phyloP scores from a whole-genome alignment of 2,329 filamentous ascomycete genomes.

The Hypoxylon rubiginosum region DNA sequence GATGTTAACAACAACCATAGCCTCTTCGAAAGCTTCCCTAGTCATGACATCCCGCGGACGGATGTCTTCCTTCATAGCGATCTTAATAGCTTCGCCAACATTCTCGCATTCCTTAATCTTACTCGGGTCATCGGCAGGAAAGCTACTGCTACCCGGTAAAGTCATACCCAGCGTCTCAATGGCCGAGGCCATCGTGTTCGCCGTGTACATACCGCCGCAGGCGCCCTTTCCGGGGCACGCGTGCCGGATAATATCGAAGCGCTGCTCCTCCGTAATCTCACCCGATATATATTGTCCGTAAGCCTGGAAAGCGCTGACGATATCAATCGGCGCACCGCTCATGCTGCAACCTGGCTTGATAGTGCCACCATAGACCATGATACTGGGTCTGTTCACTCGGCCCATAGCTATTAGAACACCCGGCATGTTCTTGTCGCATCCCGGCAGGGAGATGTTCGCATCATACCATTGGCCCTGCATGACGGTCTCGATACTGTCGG shows the following conservation, averaged over 20 bases:
- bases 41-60: slow-evolving; percentile 83
- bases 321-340: slow-evolving; percentile 84
- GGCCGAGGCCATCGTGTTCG: slow-evolving; percentile 81
- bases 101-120: slow-evolving; percentile 81
- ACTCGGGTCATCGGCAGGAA: slow-evolving; percentile 78
- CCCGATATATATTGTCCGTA: slow-evolving; percentile 96
- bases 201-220: slow-evolving; percentile 88
- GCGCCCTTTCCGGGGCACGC: slow-evolving; percentile 88
- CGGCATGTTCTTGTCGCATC: slow-evolving; percentile 99
- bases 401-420: slow-evolving; percentile 94
- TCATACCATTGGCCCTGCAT: slow-evolving; percentile 99
- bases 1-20: slow-evolving; percentile 86
- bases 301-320: slow-evolving; percentile 97
- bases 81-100: slow-evolving; percentile 80
- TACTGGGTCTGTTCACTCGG: slow-evolving; percentile 89
- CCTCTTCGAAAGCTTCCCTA: slow-evolving; percentile 84
- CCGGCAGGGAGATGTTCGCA: slow-evolving; percentile 94
- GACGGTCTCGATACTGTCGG: slow-evolving; percentile 98
- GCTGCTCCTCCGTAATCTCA: slow-evolving; percentile 89
- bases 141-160: slow-evolving; percentile 84
- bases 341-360: slow-evolving; percentile 91
- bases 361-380: slow-evolving; percentile 98
- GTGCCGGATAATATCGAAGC: slow-evolving; percentile 94
- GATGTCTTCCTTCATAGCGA: slow-evolving; percentile 81
- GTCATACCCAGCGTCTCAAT: slow-evolving; percentile 83